Base-by-base conservation (phyloP, 1,284 basidiomycete genomes). In the Mycena sp. region DNA sequence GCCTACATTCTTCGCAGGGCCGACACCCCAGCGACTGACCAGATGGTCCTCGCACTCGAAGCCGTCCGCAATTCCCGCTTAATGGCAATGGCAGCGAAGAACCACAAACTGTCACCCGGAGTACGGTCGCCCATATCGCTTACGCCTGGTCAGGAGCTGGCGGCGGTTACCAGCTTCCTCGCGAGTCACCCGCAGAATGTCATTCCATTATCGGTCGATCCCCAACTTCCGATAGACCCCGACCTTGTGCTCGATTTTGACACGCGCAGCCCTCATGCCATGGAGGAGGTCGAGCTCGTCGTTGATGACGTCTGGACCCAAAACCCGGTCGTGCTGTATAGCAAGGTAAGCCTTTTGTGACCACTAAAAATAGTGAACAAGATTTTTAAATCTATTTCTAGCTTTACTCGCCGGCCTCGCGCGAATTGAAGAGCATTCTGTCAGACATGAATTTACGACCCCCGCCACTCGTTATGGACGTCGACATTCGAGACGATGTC, bases 201-300 rank as follows among this genome's bases (percentile, higher is more conserved):
- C 53, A 87, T 96, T 51, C 93, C 94, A 0, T 70, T 79, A 1
- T 78, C 78, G 9, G 83, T 94, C 51, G 86, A 95, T 73, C 89
- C 92, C 0, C 69, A 80, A 6, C 67, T 72, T 19, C 86, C 92
- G 0, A 85, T 95, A 61, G 91, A 94, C 73, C 92, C 93, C 2
- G 83, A 90, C 65, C 83, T 93, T 56, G 84, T 96, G 12, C 83
- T 96, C 57, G 94, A 93, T 71, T 95, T 95, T 74, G 92, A 95
- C 74, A 90, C 90, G 0, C 82, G 87, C 14, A 79, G 82, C 49
- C 76, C 78, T 6, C 82, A 83, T 14, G 86, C 87, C 1, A 78
- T 80, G 10, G 82, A 86, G 46, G 89, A 91, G 69, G 83, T 90
- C 37, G 73, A 79, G 56, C 80, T 76, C 2, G 80, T 88, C 72